Percentiles rank a stretch among this genome's conserved stretches.
Evolutionary conservation across 2,329 filamentous ascomycete genomes (phyloP).

Genomic region (Aspergillus thermomutatus): DNA sequence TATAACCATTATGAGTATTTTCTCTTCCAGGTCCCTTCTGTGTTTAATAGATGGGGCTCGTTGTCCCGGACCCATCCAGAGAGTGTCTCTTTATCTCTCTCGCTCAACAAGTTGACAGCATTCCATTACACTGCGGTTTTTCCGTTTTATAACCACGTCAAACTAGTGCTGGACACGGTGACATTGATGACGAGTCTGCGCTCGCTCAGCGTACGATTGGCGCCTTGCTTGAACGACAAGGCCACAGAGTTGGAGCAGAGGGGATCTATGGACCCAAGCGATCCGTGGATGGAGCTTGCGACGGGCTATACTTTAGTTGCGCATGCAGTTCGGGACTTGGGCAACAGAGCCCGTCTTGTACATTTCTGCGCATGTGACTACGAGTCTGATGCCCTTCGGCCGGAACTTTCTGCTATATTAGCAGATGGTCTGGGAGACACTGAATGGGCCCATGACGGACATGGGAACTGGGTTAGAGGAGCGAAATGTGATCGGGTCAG

Average conservation of each 20-base stretch:
- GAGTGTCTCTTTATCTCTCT: conserved; percentile 36
- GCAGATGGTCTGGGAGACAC: conserved; percentile 18
- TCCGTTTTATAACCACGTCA: conserved; percentile 61
- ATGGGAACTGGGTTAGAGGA: conserved; percentile 27
- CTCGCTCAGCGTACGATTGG: conserved; percentile 54
- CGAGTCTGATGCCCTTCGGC: conserved; percentile 27
- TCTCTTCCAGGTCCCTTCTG: conserved; percentile 59
- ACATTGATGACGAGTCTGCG: conserved; percentile 50
- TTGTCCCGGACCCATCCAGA: conserved; percentile 22
- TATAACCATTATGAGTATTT: conserved; percentile 73
- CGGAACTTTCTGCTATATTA: conserved; percentile 25
- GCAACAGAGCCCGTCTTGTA: conserved; percentile 14
- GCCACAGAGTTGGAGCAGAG: conserved; percentile 38
- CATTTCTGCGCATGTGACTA: conserved; percentile 32
- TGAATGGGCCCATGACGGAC: conserved; percentile 30
- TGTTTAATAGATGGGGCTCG: conserved; percentile 49
- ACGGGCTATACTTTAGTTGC: conserved; percentile 49
- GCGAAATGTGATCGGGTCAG: neutral
- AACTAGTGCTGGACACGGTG: conserved; percentile 44
- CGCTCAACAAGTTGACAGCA: conserved; percentile 43
- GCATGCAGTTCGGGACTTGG: conserved; percentile 29
- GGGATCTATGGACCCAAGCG: conserved; percentile 39
- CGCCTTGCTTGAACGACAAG: conserved; percentile 36
- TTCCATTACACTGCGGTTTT: conserved; percentile 65
- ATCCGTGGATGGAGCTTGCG: conserved; percentile 55